These are phyloP conservation scores for Phytophthora pistaciae DNA, from an alignment of 352 stramenopile genomes.

Conservation along the genomic window DNA sequence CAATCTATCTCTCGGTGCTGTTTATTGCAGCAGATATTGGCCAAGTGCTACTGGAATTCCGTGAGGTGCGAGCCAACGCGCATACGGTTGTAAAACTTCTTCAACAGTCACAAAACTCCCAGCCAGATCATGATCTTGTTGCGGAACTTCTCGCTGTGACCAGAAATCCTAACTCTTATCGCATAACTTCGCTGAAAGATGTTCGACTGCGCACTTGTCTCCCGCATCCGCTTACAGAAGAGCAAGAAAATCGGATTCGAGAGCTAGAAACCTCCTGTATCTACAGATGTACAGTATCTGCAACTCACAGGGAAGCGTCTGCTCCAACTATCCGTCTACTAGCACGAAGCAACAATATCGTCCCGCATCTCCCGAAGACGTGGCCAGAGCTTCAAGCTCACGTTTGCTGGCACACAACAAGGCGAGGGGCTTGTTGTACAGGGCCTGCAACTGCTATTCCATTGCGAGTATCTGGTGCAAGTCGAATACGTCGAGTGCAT, in stretches of 20 bases:
- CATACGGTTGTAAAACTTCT: not conserved
- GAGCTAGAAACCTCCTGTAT: not conserved
- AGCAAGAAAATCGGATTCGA: not conserved
- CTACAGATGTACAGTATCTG: not conserved
- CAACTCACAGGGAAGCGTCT: not conserved
- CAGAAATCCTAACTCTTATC: not conserved
- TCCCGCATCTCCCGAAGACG: not conserved
- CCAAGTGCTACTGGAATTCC: conserved; percentile 4
- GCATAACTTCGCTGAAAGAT: not conserved
- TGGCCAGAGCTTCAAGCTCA: not conserved
- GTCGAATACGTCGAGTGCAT: conserved; percentile 33
- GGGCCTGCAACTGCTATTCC: conserved; percentile 31
- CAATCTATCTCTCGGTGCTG: not conserved
- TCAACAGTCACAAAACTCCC: not conserved
- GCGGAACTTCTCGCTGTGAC: not conserved
- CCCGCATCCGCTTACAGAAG: not conserved
- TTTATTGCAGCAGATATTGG: not conserved
- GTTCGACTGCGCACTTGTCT: not conserved
- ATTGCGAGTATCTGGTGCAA: conserved; percentile 30
- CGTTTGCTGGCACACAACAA: not conserved
- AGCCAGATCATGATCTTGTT: not conserved
- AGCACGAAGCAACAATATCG: not conserved
- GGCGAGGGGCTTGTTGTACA: not conserved
- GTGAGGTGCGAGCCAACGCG: conserved; percentile 8
- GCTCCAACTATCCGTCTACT: not conserved